Evolutionary conservation across 2,329 filamentous ascomycete species (phyloP).

Genomic region (Claviceps maximensis): DNA sequence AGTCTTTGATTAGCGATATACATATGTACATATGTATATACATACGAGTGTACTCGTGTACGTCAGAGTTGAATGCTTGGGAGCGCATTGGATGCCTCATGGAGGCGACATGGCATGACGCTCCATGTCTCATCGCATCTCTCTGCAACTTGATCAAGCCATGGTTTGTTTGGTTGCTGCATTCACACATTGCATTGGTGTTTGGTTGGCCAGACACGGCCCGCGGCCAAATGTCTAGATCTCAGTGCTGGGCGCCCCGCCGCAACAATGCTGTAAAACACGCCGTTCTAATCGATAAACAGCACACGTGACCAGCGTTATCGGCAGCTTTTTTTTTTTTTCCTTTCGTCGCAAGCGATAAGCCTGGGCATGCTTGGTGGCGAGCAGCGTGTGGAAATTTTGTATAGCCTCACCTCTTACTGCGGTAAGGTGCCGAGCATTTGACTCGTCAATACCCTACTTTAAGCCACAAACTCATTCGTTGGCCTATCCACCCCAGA

Average conservation of each 20-base stretch:
- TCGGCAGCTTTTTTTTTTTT: constrained; percentile 18
- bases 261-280: neutral
- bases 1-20: neutral
- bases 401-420: constrained; percentile 17
- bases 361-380: constrained; percentile 1
- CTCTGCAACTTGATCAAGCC: neutral
- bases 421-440: constrained; percentile 6
- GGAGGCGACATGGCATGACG: neutral
- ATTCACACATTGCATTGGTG: no score
- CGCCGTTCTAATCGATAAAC: constrained; percentile 12
- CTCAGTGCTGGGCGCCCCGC: no score
- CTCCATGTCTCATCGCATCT: neutral
- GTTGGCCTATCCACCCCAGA: neutral
- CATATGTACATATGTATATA: neutral
- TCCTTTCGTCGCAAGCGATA: constrained; percentile 7
- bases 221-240: no score
- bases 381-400: constrained; percentile 6
- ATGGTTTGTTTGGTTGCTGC: no score
- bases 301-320: constrained; percentile 13
- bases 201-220: no score
- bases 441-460: neutral
- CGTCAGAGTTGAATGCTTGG: neutral
- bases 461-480: neutral
- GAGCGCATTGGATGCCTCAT: neutral
- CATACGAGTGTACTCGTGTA: neutral